phyloP scores from a whole-genome alignment of 805 yeast species.

The Torulaspora delbrueckii region DNA sequence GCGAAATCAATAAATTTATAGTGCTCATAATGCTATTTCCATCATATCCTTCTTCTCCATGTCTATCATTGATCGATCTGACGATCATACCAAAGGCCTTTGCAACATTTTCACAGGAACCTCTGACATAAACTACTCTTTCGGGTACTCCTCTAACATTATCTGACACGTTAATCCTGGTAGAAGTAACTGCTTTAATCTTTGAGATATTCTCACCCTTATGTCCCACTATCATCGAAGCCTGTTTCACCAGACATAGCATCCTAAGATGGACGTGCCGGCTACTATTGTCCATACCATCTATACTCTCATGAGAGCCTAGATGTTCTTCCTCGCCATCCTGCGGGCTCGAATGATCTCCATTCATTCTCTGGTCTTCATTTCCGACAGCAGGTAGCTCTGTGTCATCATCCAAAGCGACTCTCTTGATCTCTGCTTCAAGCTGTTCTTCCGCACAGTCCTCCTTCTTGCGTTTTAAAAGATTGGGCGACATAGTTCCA shows the following conservation, averaged over 20 bases:
- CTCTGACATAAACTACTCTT: slow-evolving; percentile 67
- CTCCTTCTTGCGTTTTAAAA: slow-evolving; percentile 66
- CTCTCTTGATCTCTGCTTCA: slow-evolving; percentile 56
- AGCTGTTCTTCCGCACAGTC: slow-evolving; percentile 42
- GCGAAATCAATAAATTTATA: slow-evolving; percentile 65
- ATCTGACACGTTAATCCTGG: slow-evolving; percentile 67
- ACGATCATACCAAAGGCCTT: slow-evolving; percentile 73
- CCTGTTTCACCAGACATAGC: slow-evolving; percentile 72
- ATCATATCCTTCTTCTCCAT: slow-evolving; percentile 49
- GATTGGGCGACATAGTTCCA: slow-evolving; percentile 20
- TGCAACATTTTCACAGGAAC: slow-evolving; percentile 73
- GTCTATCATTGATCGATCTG: slow-evolving; percentile 49
- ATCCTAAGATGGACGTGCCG: slow-evolving; percentile 65
- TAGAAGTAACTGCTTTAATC: slow-evolving; percentile 57
- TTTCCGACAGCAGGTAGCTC: slow-evolving; percentile 37
- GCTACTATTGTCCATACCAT: slow-evolving; percentile 37
- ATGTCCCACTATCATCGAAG: slow-evolving; percentile 69
- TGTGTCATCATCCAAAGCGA: slow-evolving; percentile 63
- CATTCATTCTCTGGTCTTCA: slow-evolving; percentile 2
- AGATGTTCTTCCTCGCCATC: slow-evolving; percentile 10
- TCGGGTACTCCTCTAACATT: slow-evolving; percentile 68
- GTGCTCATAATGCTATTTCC: slow-evolving; percentile 50
- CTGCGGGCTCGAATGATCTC: slow-evolving; percentile 1
- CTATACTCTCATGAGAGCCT: slow-evolving; percentile 30
- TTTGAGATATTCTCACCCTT: slow-evolving; percentile 70